phyloP scores from a whole-genome alignment of 495 filamentous ascomycete genomes.

The Penicillium dipodomyicola region DNA sequence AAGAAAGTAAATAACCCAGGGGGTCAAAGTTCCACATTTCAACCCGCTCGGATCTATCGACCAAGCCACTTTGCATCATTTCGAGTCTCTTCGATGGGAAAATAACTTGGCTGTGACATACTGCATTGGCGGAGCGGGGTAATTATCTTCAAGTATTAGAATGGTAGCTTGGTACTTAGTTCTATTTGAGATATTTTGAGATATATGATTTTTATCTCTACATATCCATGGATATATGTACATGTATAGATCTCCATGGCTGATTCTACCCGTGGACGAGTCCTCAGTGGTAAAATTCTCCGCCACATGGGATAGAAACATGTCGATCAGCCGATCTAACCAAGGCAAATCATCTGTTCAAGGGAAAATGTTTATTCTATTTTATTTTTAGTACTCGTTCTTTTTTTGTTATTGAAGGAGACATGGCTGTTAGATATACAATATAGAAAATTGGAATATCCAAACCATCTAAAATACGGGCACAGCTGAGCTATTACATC shows the following conservation, averaged over 20 bases:
- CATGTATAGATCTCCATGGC: neutral
- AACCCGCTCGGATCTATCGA: conserved; percentile 12
- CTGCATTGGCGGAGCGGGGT: conserved; percentile 3
- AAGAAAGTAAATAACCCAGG: neutral
- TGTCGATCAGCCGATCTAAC: conserved; percentile 24
- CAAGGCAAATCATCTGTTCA: neutral
- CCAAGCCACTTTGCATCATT: conserved; percentile 15
- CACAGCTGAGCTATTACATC: conserved; percentile 21
- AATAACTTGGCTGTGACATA: neutral
- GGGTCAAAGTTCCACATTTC: conserved; percentile 2
- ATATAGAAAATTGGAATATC: neutral
- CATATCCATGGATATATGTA: no score
- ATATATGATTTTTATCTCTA: neutral
- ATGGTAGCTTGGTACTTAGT: neutral
- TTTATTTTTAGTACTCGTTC: no score
- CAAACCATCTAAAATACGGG: neutral
- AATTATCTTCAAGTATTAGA: neutral
- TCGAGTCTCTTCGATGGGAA: neutral
- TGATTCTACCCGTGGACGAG: neutral
- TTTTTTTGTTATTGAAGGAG: neutral
- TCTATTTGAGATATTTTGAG: neutral
- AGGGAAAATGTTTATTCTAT: neutral
- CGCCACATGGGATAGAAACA: conserved; percentile 6
- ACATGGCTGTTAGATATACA: neutral
- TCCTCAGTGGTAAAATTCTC: neutral